Conservation (phyloP, 2,329 filamentous ascomycete genomes). For the Parafenestella ontariensis region DNA sequence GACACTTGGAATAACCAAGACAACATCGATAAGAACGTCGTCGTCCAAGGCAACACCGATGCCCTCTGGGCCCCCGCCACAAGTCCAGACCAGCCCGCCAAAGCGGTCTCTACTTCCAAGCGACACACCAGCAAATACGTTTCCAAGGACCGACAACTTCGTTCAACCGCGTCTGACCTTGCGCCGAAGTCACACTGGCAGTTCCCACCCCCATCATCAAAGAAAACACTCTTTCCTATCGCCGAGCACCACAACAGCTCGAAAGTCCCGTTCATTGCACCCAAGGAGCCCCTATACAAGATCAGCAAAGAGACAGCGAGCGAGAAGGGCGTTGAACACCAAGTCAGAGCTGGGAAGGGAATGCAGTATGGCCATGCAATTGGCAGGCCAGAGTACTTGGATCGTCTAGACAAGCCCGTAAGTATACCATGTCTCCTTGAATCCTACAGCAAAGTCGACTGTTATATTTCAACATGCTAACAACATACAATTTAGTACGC, state of each 20-base stretch:
- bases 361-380: constrained; percentile 49
- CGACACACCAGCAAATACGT: constrained; percentile 21
- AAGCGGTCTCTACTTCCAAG: not conserved
- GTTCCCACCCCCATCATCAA: constrained; percentile 24
- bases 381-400: constrained; percentile 51
- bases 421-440: not conserved
- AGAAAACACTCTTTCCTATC: constrained; percentile 4
- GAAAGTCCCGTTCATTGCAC: constrained; percentile 29
- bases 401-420: constrained; percentile 39
- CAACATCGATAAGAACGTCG: not conserved
- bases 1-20: constrained; percentile 1
- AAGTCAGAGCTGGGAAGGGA: constrained; percentile 46
- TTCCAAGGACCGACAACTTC: constrained; percentile 15
- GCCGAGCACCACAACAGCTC: constrained; percentile 15
- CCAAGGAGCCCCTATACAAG: constrained; percentile 34
- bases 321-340: constrained; percentile 34
- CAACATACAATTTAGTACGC: constrained; percentile 50
- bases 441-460: not conserved
- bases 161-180: not conserved
- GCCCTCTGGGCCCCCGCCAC: not conserved
- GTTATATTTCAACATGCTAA: not conserved
- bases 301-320: constrained; percentile 17
- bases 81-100: not conserved
- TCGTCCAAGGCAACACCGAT: not conserved
- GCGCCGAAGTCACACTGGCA: constrained; percentile 42